A percentile compares a stretch with the other conserved stretches of the same genome.
Evolutionary conservation across 2,329 filamentous ascomycete genomes (phyloP).

Genomic region (Amesomyces nigricolor): DNA sequence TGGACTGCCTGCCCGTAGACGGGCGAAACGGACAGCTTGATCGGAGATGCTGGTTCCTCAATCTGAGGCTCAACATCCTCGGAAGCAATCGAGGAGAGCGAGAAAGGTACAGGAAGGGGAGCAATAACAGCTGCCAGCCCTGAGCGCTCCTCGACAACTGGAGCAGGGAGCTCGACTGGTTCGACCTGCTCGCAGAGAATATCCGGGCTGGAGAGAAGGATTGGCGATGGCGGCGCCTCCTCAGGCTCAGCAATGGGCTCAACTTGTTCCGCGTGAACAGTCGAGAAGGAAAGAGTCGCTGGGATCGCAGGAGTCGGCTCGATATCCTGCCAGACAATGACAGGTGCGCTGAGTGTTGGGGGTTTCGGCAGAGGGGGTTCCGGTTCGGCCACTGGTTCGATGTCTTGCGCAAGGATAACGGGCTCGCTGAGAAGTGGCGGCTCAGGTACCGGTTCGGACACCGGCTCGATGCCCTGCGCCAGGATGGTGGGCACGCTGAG

Average conservation of each 20-base stretch:
- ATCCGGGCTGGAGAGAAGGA: conserved; percentile 12
- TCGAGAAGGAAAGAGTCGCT: conserved; percentile 19
- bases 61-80: conserved; percentile 32
- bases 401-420: conserved; percentile 11
- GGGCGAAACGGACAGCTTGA: conserved; percentile 29
- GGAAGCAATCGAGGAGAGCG: conserved; percentile 32
- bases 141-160: conserved; percentile 18
- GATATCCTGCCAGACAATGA: conserved; percentile 19
- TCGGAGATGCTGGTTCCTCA: conserved; percentile 22
- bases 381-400: conserved; percentile 21
- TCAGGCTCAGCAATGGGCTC: conserved; percentile 28
- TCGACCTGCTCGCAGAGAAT: conserved; percentile 20
- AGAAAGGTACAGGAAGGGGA: conserved; percentile 14
- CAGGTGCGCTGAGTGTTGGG: conserved; percentile 14
- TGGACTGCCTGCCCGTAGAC: conserved; percentile 32
- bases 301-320: conserved; percentile 22
- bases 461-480: conserved; percentile 22
- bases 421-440: conserved; percentile 7
- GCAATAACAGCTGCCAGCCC: conserved; percentile 3
- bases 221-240: conserved; percentile 13
- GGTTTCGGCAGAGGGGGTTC: conserved; percentile 6
- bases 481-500: conserved; percentile 19
- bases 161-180: conserved; percentile 21
- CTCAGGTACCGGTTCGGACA: conserved; percentile 19
- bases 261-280: conserved; percentile 18